A percentile compares a stretch with the other conserved stretches of the same genome.
These are phyloP conservation scores for Petrea volubilis DNA, from an alignment of 257 asterid species.

Conservation along the genomic window DNA sequence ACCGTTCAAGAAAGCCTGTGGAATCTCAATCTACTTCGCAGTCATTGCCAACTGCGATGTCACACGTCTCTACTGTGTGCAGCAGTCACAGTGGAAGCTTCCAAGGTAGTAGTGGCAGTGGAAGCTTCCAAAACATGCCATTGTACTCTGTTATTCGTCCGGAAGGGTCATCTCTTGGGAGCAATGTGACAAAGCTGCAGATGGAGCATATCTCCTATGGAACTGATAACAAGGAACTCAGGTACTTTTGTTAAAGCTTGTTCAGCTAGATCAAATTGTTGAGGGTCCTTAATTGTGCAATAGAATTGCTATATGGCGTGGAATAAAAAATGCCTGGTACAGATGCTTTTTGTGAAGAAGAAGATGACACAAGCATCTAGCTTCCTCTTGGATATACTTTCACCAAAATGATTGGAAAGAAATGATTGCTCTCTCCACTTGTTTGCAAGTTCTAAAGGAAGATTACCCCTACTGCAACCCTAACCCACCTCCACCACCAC, in stretches of 20 bases:
- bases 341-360: too few relatives aligned
- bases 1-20: conserved; percentile 94
- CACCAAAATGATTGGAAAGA: too few relatives aligned
- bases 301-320: too few relatives aligned
- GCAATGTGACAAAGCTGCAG: conserved; percentile 49
- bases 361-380: too few relatives aligned
- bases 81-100: conserved; percentile 43
- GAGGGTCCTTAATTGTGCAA: too few relatives aligned
- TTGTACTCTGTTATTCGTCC: conserved; percentile 48
- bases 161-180: conserved; percentile 44
- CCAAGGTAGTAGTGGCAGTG: conserved; percentile 43
- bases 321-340: too few relatives aligned
- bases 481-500: too few relatives aligned
- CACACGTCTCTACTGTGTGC: conserved; percentile 51
- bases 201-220: conserved; percentile 47
- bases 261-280: too few relatives aligned
- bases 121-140: conserved; percentile 52
- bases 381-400: too few relatives aligned
- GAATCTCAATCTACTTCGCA: conserved; percentile 74
- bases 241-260: conserved; percentile 31
- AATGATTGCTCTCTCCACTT: too few relatives aligned
- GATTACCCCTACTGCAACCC: too few relatives aligned
- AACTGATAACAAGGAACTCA: conserved; percentile 46
- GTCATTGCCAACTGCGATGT: conserved; percentile 48
- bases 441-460: too few relatives aligned